Base-by-base conservation (phyloP, 345 rosid genomes). In the Citrus hindsii region DNA sequence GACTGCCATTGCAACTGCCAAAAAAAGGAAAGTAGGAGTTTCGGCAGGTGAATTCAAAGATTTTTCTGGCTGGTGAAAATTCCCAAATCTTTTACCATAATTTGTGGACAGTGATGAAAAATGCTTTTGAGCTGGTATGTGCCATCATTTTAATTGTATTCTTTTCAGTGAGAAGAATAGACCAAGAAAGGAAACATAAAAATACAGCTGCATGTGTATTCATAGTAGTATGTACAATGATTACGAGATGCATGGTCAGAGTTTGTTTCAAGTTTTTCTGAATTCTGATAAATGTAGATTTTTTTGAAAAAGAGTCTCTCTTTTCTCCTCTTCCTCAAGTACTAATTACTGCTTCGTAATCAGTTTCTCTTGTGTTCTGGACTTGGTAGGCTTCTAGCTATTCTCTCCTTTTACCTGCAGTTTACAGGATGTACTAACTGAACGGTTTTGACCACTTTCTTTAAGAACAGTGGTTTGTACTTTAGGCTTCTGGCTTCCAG, bases 11-110 rank as follows among this genome's bases (percentile, higher is more conserved):
- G 72, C 82, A 51, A 83, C 75, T 33, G 37, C 86, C 71, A 96
- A 92, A 91, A 96, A 92, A 82, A 82, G 97, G 60, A 94, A 94
- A 83, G 83, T 83, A 58, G 84, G 86, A 66, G 82, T 64, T 73
- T 76, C 92, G 28, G 76, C 76, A 7, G 85, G 87, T 78, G 94
- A 84, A 78, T 95, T 88, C 75, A 88, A 85, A 69, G 89, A 94
- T 84, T 94, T 96, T 84, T 96, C 98, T 72, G 75, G 88, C 67
- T 96, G 97, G 97, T 94, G 86, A 88, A 38, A 62, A 58, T 67
- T 71, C 78, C 73, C 28, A 48, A 42, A 74, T 63, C 37, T 64
- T 82, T 74, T 72, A 71, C 32, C 55, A n/a, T 76, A 59, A 6
- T 72, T 58, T 46, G 28, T 62, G 48, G 60, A 7, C 64, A n/a